Percentiles rank a stretch among this genome's conserved stretches.
phyloP scores from a whole-genome alignment of 208 protist species.

The Leishmania amazonensis region DNA sequence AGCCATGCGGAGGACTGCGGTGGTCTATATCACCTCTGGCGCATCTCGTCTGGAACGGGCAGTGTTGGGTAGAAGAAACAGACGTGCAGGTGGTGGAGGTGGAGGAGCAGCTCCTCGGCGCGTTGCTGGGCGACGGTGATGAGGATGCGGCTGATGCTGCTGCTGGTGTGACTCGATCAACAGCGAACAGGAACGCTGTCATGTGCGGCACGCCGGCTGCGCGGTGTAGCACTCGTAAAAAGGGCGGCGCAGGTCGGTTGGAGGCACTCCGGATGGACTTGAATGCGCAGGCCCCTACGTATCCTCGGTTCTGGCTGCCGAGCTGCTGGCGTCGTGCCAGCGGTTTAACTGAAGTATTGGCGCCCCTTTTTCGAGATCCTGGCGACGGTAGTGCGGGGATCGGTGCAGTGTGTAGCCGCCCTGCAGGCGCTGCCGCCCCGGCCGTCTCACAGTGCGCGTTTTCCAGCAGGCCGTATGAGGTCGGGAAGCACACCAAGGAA shows the following conservation, averaged over 20 bases:
- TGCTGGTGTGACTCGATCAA: neutral
- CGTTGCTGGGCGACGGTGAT: neutral
- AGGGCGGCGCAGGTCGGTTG: neutral
- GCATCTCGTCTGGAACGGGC: conserved; percentile 25
- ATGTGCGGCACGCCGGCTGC: neutral
- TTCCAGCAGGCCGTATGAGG: neutral
- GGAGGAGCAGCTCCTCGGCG: conserved; percentile 11
- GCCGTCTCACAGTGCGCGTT: neutral
- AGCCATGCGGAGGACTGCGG: neutral
- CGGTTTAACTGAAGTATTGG: neutral
- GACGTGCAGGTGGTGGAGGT: conserved; percentile 18
- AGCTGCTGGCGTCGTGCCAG: neutral
- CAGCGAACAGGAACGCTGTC: neutral
- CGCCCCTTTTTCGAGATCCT: neutral
- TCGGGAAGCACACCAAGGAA: neutral
- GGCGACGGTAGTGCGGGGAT: neutral
- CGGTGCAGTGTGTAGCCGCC: neutral
- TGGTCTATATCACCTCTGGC: neutral
- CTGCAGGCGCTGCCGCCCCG: neutral
- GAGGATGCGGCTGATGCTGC: neutral
- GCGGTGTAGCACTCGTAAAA: neutral
- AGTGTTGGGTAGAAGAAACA: conserved; percentile 14
- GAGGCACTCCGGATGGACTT: neutral
- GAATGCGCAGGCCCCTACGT: neutral
- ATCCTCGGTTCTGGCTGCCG: conserved; percentile 2